A percentile compares a stretch with the other conserved stretches of the same genome.
Evolutionary conservation across 1,284 basidiomycete species (phyloP).

Genomic region (Sphaerobolus stellatus): DNA sequence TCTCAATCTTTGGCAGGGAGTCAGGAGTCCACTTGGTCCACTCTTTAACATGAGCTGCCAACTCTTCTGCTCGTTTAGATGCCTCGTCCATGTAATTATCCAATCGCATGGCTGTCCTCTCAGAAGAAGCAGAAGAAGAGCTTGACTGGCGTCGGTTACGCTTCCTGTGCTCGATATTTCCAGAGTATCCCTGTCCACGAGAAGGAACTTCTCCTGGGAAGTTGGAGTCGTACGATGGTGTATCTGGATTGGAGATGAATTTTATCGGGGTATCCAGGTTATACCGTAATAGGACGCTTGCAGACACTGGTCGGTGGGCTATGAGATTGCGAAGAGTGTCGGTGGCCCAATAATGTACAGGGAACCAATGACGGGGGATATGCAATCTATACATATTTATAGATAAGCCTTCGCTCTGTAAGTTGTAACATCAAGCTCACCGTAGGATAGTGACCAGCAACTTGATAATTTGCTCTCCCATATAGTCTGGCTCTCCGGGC

Average conservation of each 20-base stretch:
- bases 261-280: neutral
- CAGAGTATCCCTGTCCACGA: neutral
- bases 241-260: neutral
- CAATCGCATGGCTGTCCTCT: neutral
- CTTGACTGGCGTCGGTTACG: neutral
- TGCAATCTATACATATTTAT: neutral
- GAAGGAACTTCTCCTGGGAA: neutral
- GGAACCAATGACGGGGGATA: slow-evolving; percentile 1
- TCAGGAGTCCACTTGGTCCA: neutral
- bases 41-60: neutral
- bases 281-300: neutral
- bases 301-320: neutral
- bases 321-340: slow-evolving; percentile 2
- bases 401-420: too few relatives aligned
- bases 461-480: neutral
- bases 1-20: neutral
- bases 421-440: too few relatives aligned
- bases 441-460: too few relatives aligned
- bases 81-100: neutral
- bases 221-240: neutral
- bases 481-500: neutral
- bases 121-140: neutral
- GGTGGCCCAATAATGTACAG: slow-evolving; percentile 1
- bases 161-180: neutral
- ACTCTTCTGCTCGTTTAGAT: neutral